Base-by-base conservation (phyloP, 78 protist genomes). In the Diacronema lutheri region DNA sequence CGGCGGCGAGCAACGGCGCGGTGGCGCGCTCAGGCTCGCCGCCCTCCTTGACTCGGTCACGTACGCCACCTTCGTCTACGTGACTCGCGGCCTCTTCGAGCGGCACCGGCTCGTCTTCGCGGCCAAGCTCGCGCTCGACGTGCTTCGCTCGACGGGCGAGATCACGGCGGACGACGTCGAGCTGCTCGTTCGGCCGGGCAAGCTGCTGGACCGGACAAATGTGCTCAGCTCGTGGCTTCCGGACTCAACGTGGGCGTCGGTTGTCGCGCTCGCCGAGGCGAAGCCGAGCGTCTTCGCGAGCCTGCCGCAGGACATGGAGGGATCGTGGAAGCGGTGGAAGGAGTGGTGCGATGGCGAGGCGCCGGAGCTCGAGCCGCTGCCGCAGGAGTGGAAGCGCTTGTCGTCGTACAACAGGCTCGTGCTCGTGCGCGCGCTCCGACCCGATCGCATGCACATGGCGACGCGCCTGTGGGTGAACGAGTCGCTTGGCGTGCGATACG, bases 351-450 rank as follows among this genome's bases (percentile, higher is more conserved):
- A 90, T 64, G 0, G 0, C n/a, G 91, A 81, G 80, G 19, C 13
- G 35, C 98, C 98, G 26, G 98, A 95, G 85, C 87, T 85, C n/a
- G 73, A 76, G 64, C 62, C 88, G 40, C 83, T 95, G 26, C 98
- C 98, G 10, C 58, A 44, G 9, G 96, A 95, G 60, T 93, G 94
- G 94, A 91, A 90, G 89, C 91, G 92, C 76, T 37, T 81, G 65
- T 10, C 77, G 26, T 64, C 20, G 55, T 33, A 79, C 90, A 89
- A 92, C 56, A 35, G 46, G 64, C 88, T 96, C 76, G n/a, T 88
- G 55, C 31, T 96, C 62, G 31, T 96, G 23, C 89, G 95, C 19
- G 90, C 92, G 58, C 84, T 95, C 44, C 90, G 97, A 11, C 93
- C 96, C 31, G 98, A 96, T 85, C 86, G 97, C 16, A 16, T 95